These are phyloP conservation scores for Rhododendron mucronatum DNA, from an alignment of 148 eudicot species.

Conservation along the genomic window DNA sequence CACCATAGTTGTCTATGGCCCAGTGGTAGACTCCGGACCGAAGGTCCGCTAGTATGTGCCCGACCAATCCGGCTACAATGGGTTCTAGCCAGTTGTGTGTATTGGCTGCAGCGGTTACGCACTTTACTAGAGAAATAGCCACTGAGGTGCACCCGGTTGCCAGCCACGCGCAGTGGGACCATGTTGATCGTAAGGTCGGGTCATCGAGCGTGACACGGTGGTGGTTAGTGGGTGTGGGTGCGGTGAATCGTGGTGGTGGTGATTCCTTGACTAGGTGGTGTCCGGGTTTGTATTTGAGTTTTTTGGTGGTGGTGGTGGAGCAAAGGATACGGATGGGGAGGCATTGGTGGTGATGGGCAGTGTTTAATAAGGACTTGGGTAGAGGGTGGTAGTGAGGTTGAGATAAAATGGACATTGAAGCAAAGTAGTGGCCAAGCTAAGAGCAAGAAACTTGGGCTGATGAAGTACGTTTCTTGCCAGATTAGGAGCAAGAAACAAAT, in stretches of 20 bases:
- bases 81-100: constrained; percentile 62
- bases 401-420: constrained; percentile 50
- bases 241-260: background rate
- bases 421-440: background rate
- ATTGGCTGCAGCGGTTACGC: constrained; percentile 17
- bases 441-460: background rate
- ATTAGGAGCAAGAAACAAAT: no score
- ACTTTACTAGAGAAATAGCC: constrained; percentile 51
- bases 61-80: constrained; percentile 41
- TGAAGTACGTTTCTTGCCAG: background rate
- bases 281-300: constrained; percentile 7
- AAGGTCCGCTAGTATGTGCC: constrained; percentile 82
- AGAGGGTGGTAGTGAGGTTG: constrained; percentile 34
- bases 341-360: background rate
- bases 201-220: constrained; percentile 26
- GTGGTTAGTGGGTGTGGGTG: constrained; percentile 10
- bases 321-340: constrained; percentile 23
- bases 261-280: constrained; percentile 12
- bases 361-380: background rate
- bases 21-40: constrained; percentile 91
- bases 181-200: constrained; percentile 53
- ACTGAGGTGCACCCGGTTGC: constrained; percentile 70
- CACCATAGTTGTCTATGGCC: constrained; percentile 85
- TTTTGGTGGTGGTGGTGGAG: constrained; percentile 20
- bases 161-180: constrained; percentile 78